These are phyloP conservation scores for Fusarium heterosporum DNA, from an alignment of 2,329 filamentous ascomycete species.

Conservation along the genomic window DNA sequence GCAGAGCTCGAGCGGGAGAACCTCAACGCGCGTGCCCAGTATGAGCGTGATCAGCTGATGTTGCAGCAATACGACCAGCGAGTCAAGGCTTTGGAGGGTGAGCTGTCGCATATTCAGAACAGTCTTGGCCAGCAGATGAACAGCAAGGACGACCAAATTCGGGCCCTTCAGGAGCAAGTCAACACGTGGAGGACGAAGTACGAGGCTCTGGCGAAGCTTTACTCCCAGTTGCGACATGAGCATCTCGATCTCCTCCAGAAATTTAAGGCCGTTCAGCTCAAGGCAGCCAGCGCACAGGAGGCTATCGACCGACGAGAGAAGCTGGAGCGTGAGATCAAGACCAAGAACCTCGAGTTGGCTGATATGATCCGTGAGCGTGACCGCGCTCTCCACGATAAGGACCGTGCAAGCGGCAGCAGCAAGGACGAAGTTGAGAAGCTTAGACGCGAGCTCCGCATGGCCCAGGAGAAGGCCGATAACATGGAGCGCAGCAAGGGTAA, in stretches of 20 bases:
- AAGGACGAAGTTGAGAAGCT: conserved; percentile 96
- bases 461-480: conserved; percentile 90
- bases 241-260: conserved; percentile 95
- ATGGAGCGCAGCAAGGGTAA: conserved; percentile 93
- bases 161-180: conserved; percentile 92
- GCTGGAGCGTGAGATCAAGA: conserved; percentile 97
- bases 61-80: conserved; percentile 95
- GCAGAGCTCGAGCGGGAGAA: conserved; percentile 97
- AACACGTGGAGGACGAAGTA: conserved; percentile 99
- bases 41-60: conserved; percentile 97
- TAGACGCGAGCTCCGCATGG: conserved; percentile 91
- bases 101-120: conserved; percentile 82
- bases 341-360: conserved; percentile 97
- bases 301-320: conserved; percentile 95
- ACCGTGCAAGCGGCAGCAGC: conserved; percentile 85
- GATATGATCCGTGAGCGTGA: conserved; percentile 99
- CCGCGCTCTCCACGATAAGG: conserved; percentile 91
- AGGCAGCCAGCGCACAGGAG: conserved; percentile 96
- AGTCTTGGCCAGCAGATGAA: conserved; percentile 87
- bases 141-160: conserved; percentile 95
- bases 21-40: conserved; percentile 91
- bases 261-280: conserved; percentile 95
- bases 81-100: conserved; percentile 91
- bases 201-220: conserved; percentile 94
- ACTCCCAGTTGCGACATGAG: conserved; percentile 94